Base-by-base conservation (phyloP, 257 asterid genomes). In the Solanum sejunctum region DNA sequence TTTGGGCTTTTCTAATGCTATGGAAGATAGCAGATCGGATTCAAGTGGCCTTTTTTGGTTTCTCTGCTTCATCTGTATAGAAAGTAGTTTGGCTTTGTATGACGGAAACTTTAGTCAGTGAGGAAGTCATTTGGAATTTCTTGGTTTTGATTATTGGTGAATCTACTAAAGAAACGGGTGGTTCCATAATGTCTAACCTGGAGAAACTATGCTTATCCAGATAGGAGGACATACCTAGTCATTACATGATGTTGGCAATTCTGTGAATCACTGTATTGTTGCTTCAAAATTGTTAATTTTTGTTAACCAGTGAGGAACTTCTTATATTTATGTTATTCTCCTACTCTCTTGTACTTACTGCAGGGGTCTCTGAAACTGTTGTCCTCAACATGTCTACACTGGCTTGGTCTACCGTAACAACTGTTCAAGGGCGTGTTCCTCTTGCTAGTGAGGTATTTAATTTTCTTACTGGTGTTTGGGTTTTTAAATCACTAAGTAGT, bases 381-480 rank as follows among this genome's bases (percentile, higher is more conserved):
- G 96, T 92, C 81, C 98, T 97, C 86, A 97, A 95, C 92, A 97
- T 97, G 99, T 94, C 99, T 61, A 92, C 99, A 75, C 88, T 93
- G 86, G 91, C 81, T 71, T 97, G 99, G 99, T 94, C 98, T 21
- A 91, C 90, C 83, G 98, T 97, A 72, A 94, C 98, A 75, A 89
- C 92, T 78, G 97, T 94, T 86, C 93, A 95, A 90, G 98, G 98
- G 54, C 96, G 98, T 84, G 94, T 94, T 88, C 95, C 99, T 85
- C 90, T 97, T 90, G 99, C 98, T 75, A 95, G 98, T 69, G 99
- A 97, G 99, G 99, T 97, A 93, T 63, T 82, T 88, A 72, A 52
- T 81, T 54, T 82, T 78, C 63, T 83, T 64, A 85, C 82, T 67
- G 73, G 66, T 28, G 85, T 67, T 83, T 63, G 56, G 56, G 83